phyloP scores from a whole-genome alignment of 345 rosid species.

The Populus pruinosa region DNA sequence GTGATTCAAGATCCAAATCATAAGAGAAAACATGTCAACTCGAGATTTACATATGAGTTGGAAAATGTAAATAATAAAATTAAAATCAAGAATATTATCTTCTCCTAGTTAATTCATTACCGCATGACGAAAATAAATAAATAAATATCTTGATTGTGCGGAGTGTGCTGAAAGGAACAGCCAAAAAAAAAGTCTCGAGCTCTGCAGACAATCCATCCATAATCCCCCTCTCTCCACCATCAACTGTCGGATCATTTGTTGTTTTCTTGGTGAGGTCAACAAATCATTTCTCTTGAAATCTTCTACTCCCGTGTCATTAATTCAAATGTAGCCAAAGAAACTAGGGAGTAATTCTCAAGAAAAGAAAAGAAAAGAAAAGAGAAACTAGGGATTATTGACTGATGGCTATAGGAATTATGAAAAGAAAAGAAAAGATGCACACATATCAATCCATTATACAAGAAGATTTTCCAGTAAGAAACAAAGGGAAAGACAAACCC shows the following conservation, averaged over 20 bases:
- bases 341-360: neutral
- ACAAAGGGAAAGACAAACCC: constrained; percentile 21
- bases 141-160: constrained; percentile 12
- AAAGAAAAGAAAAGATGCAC: neutral
- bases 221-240: constrained; percentile 39
- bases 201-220: constrained; percentile 35
- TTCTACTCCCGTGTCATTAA: neutral
- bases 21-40: no score
- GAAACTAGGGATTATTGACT: neutral
- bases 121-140: neutral
- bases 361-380: no score
- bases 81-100: no score
- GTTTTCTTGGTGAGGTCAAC: constrained; percentile 25
- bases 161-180: constrained; percentile 22
- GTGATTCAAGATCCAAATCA: no score
- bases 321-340: neutral
- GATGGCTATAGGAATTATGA: neutral
- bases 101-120: no score
- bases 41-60: no score
- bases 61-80: no score
- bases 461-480: constrained; percentile 1
- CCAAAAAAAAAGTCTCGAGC: constrained; percentile 35
- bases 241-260: constrained; percentile 41
- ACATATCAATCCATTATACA: neutral
- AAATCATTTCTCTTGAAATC: constrained; percentile 2